Percentiles rank a stretch among this genome's conserved stretches.
These are phyloP conservation scores for Nannizziopsis arthrosporioides DNA, from an alignment of 2,329 filamentous ascomycete genomes.

Conservation along the genomic window DNA sequence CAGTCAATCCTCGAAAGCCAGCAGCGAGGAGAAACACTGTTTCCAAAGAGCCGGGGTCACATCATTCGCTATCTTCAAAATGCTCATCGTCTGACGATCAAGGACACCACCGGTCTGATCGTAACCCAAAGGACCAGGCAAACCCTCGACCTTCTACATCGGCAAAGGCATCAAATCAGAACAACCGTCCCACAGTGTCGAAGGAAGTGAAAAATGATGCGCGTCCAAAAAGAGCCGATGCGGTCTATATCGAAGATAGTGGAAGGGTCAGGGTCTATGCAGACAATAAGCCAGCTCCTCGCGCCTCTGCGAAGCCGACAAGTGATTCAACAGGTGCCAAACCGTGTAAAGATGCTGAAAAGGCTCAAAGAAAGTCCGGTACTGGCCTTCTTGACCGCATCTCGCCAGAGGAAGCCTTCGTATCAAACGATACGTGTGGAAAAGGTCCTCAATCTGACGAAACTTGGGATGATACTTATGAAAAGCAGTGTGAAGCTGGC, in stretches of 20 bases:
- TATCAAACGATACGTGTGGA: neutral
- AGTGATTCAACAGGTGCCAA: neutral
- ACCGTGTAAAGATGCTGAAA: neutral
- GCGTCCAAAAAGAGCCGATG: slow-evolving; percentile 20
- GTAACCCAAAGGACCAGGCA: too few relatives aligned
- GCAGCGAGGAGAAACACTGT: slow-evolving; percentile 44
- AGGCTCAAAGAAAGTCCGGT: neutral
- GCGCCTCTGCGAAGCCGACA: neutral
- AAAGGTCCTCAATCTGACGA: slow-evolving; percentile 31
- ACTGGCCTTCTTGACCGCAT: neutral
- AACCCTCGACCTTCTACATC: too few relatives aligned
- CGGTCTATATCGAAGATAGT: slow-evolving; percentile 21
- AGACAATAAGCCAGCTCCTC: neutral
- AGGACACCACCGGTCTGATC: too few relatives aligned
- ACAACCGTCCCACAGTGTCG: neutral
- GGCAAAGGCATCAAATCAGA: too few relatives aligned
- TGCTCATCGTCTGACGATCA: slow-evolving; percentile 8
- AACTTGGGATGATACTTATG: slow-evolving; percentile 66
- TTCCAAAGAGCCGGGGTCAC: slow-evolving; percentile 40
- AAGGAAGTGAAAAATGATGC: neutral
- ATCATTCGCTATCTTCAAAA: slow-evolving; percentile 24
- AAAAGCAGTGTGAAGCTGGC: slow-evolving; percentile 58
- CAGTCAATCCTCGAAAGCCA: slow-evolving; percentile 34
- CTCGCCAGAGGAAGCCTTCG: neutral
- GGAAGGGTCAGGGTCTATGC: slow-evolving; percentile 19